Conservation (phyloP, 352 stramenopile genomes). For the Phytopythium litorale region DNA sequence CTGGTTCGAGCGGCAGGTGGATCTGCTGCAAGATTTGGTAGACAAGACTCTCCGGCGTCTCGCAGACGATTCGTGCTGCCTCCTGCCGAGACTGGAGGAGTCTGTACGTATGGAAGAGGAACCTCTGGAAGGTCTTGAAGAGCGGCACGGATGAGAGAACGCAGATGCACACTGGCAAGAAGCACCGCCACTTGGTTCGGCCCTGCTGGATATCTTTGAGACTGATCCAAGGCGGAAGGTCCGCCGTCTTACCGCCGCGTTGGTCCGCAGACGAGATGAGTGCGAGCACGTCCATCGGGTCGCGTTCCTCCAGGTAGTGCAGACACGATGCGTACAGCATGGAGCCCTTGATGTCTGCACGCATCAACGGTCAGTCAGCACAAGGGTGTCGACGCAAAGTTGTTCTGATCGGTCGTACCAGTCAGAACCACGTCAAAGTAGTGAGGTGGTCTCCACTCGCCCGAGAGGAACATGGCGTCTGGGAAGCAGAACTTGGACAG, state of each 20-base stretch:
- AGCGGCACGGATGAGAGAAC: slow-evolving; percentile 49
- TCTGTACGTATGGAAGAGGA: slow-evolving; percentile 44
- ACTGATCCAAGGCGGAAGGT: slow-evolving; percentile 60
- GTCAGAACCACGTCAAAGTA: slow-evolving; percentile 73
- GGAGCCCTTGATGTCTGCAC: slow-evolving; percentile 52
- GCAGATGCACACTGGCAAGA: slow-evolving; percentile 61
- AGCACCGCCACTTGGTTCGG: slow-evolving; percentile 48
- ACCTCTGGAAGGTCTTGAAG: slow-evolving; percentile 51
- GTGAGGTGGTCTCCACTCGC: slow-evolving; percentile 30
- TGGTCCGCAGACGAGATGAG: slow-evolving; percentile 47
- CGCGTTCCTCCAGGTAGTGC: slow-evolving; percentile 60
- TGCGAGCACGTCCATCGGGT: slow-evolving; percentile 55
- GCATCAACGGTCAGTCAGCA: not conserved
- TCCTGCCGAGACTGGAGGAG: slow-evolving; percentile 25
- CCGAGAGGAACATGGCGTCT: slow-evolving; percentile 45
- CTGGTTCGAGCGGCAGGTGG: slow-evolving; percentile 24
- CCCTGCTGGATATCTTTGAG: slow-evolving; percentile 67
- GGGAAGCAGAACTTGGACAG: slow-evolving; percentile 76
- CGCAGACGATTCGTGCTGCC: not conserved
- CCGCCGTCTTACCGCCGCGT: slow-evolving; percentile 25
- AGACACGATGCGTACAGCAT: slow-evolving; percentile 56
- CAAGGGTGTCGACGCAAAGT: not conserved
- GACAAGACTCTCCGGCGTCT: slow-evolving; percentile 35
- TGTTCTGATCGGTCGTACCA: slow-evolving; percentile 14
- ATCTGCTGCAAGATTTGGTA: slow-evolving; percentile 54